phyloP scores from a whole-genome alignment of 768 basidiomycete genomes.

The Suillus weaverae region DNA sequence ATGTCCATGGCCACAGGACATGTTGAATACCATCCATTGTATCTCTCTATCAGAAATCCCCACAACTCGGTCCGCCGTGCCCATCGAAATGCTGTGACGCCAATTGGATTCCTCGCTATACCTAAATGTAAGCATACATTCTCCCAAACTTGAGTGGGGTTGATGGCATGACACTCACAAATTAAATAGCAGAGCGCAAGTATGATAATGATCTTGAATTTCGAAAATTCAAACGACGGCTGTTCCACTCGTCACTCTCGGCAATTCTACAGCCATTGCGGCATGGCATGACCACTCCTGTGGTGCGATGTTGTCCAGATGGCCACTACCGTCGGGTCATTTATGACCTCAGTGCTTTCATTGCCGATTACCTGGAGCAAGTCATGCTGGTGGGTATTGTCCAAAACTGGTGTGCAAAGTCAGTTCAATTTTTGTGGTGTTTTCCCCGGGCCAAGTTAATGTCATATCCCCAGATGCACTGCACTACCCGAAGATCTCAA shows the following conservation, averaged over 20 bases:
- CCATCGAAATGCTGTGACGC: slow-evolving; percentile 26
- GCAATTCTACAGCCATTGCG: slow-evolving; percentile 24
- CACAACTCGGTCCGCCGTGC: slow-evolving; percentile 14
- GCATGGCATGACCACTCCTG: slow-evolving; percentile 28
- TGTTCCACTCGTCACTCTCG: slow-evolving; percentile 27
- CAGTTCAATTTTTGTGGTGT: slow-evolving; percentile 5
- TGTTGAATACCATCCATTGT: slow-evolving; percentile 39
- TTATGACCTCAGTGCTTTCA: slow-evolving; percentile 37
- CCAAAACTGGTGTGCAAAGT: slow-evolving; percentile 39
- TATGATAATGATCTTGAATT: slow-evolving; percentile 6
- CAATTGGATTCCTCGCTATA: slow-evolving; percentile 29
- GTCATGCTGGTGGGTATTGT: slow-evolving; percentile 33
- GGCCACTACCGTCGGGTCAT: slow-evolving; percentile 30
- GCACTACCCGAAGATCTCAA: slow-evolving; percentile 22
- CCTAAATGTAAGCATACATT: slow-evolving; percentile 27
- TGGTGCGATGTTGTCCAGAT: slow-evolving; percentile 30
- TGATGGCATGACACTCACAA: background rate
- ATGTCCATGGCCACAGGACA: slow-evolving; percentile 42
- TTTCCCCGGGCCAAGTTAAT: slow-evolving; percentile 8
- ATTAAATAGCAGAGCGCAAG: slow-evolving; percentile 14
- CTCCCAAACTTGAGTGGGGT: too few species aligned
- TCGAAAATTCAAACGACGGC: slow-evolving; percentile 23
- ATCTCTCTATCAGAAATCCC: slow-evolving; percentile 31
- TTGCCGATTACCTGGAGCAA: slow-evolving; percentile 45
- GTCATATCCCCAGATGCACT: slow-evolving; percentile 11